A percentile compares a stretch with the other conserved stretches of the same genome.
Conservation (phyloP, 306 rosid species). For the Quercus suber region DNA sequence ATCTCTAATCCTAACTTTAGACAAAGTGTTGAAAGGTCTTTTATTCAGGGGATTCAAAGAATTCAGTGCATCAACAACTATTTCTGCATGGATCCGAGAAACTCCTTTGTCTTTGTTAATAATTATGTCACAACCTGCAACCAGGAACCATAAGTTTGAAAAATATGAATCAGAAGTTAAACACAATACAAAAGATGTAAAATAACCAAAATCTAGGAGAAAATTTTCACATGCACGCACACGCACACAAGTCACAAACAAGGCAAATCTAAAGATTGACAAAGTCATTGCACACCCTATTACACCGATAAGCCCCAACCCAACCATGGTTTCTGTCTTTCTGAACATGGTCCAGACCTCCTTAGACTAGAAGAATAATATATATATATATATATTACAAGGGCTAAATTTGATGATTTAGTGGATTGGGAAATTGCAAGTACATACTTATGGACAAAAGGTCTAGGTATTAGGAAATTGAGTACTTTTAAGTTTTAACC, state of each 20-base stretch:
- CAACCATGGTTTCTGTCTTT: neutral
- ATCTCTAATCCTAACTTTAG: slow-evolving; percentile 52
- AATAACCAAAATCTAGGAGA: neutral
- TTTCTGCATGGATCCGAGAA: slow-evolving; percentile 91
- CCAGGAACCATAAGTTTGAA: slow-evolving; percentile 11
- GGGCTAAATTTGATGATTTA: too few species aligned
- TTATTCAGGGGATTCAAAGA: slow-evolving; percentile 29
- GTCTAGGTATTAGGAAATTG: too few species aligned
- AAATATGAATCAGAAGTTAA: slow-evolving; percentile 12
- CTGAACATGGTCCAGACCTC: neutral
- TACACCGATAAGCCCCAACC: neutral
- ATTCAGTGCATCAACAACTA: slow-evolving; percentile 62
- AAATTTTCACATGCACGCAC: neutral
- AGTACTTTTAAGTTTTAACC: too few species aligned
- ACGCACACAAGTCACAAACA: neutral
- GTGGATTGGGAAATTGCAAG: too few species aligned
- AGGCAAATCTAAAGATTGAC: neutral
- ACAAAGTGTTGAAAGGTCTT: slow-evolving; percentile 22
- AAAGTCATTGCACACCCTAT: neutral
- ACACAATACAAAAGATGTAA: neutral
- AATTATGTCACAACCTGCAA: slow-evolving; percentile 77
- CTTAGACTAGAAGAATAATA: neutral
- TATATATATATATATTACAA: too few species aligned
- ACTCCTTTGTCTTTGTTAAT: slow-evolving; percentile 87
- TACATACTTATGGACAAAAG: too few species aligned